Evolutionary conservation across 2,329 filamentous ascomycete genomes (phyloP).

Genomic region (Sphaerulina vaccinii): DNA sequence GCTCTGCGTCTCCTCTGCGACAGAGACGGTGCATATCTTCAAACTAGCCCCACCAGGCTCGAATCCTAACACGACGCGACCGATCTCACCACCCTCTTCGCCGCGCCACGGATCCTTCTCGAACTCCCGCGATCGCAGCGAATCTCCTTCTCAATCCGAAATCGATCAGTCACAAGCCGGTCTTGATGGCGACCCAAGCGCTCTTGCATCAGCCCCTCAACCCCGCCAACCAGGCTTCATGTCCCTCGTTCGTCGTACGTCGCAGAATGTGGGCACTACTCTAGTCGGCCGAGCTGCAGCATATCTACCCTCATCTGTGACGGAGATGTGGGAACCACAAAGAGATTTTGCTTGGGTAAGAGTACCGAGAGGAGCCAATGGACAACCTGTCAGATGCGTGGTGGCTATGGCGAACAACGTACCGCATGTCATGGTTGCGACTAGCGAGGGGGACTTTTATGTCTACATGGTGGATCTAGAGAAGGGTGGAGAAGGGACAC

Average conservation of each 20-base stretch:
- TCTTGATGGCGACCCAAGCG: conserved; percentile 27
- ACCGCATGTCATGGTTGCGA: conserved; percentile 97
- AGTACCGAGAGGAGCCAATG: conserved; percentile 64
- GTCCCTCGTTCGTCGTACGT: conserved; percentile 89
- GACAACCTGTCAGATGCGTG: conserved; percentile 72
- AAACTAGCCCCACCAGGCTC: conserved; percentile 60
- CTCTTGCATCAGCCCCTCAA: conserved; percentile 38
- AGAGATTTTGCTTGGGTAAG: conserved; percentile 97
- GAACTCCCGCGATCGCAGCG: conserved; percentile 40
- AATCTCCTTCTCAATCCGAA: conserved; percentile 37
- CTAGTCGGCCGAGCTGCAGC: conserved; percentile 87
- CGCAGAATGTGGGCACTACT: conserved; percentile 85
- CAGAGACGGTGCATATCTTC: conserved; percentile 96
- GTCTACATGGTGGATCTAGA: conserved; percentile 95
- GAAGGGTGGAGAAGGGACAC: conserved; percentile 84
- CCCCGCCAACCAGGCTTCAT: conserved; percentile 72
- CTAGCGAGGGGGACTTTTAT: conserved; percentile 91
- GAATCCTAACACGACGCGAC: conserved; percentile 18
- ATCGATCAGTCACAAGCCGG: conserved; percentile 26
- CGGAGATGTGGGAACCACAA: conserved; percentile 95
- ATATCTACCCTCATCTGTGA: conserved; percentile 88
- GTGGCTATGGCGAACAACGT: conserved; percentile 95
- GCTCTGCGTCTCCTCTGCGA: conserved; percentile 91
- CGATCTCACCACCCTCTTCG: conserved; percentile 31
- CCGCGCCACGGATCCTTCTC: conserved; percentile 28